phyloP scores from a whole-genome alignment of 495 filamentous ascomycete species.

The Ramalina intermedia region DNA sequence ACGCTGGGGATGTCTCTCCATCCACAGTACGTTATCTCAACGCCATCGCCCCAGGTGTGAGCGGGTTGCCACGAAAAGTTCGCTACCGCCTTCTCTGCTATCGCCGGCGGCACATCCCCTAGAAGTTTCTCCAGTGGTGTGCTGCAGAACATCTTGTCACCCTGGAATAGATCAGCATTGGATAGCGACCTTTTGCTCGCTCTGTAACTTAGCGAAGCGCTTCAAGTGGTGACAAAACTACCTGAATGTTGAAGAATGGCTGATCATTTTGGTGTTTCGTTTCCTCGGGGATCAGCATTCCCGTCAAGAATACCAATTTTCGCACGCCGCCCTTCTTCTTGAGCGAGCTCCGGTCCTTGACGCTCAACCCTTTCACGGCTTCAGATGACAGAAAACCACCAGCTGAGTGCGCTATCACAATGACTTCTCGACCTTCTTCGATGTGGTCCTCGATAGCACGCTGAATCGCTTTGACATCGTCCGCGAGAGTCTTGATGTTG shows the following conservation, averaged over 20 bases:
- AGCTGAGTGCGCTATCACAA: constrained; percentile 26
- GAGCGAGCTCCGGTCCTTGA: constrained; percentile 12
- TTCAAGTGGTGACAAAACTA: neutral
- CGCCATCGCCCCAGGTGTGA: constrained; percentile 7
- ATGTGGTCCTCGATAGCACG: constrained; percentile 2
- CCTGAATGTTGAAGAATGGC: constrained; percentile 13
- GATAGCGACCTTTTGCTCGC: no score
- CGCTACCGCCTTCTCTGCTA: constrained; percentile 3
- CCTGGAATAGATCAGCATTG: neutral
- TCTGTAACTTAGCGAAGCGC: no score
- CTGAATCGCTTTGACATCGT: constrained; percentile 17
- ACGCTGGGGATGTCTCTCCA: constrained; percentile 19
- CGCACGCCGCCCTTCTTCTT: constrained; percentile 13
- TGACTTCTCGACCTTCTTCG: constrained; percentile 10
- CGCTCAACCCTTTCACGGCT: constrained; percentile 23
- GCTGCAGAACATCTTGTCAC: neutral
- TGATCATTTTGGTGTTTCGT: constrained; percentile 8
- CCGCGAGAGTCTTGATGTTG: constrained; percentile 10
- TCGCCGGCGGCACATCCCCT: constrained; percentile 8
- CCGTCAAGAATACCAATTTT: constrained; percentile 16
- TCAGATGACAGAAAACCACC: constrained; percentile 26
- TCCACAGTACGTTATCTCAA: constrained; percentile 10
- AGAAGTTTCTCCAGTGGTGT: constrained; percentile 2
- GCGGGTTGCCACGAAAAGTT: constrained; percentile 4
- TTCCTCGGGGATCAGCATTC: constrained; percentile 11